Base-by-base conservation (phyloP, 2,329 filamentous ascomycete species). In the Microthyrium microscopicum region DNA sequence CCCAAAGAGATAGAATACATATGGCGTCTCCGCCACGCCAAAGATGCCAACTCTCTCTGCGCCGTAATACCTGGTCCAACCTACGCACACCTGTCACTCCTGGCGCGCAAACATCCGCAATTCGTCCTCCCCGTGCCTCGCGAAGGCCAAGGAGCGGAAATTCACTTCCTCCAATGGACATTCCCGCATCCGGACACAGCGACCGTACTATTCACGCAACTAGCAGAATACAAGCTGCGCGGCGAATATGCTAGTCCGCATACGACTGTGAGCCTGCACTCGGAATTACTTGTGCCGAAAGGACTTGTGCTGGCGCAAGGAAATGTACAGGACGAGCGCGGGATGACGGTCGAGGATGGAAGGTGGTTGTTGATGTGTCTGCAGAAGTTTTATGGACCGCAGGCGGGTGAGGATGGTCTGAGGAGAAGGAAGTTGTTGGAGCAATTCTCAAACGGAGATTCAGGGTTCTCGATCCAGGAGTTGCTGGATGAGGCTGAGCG, bases 151-250 rank as follows among this genome's bases (percentile, higher is more conserved):
- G 37, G 36, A 13, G 82, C 84, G 29, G 89, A 95, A 55, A 84
- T 98, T 29, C 89, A 98, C 57, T 93, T 92, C 55, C 58, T 98
- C 40, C 87, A 98, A 57, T 98, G 91, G 83, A 80, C 79, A 0
- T 94, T 93, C 56, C 85, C 92, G 39, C 66, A 73, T 0, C 61
- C 64, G 3, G 57, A 65, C 2, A 64, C 62, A 1, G 57, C 58
- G 1, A 68, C 59, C 20, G 58, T 95, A 5, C 73, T 98, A 21
- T 95, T 98, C 59, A 98, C 89, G 1, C 80, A 89, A 49, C 66
- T 98, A 20, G 87, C 82, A 12, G 83, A 94, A 52, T 98, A 79
- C 61, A 94, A 95, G 64, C 60, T 82, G 37, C 69, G 87, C 33
- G 85, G 85, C 33, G 81, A 93, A 54, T 98, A 74, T 50, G 83